phyloP scores from a whole-genome alignment of 257 asterid species.

The Solanum gandarillasii region DNA sequence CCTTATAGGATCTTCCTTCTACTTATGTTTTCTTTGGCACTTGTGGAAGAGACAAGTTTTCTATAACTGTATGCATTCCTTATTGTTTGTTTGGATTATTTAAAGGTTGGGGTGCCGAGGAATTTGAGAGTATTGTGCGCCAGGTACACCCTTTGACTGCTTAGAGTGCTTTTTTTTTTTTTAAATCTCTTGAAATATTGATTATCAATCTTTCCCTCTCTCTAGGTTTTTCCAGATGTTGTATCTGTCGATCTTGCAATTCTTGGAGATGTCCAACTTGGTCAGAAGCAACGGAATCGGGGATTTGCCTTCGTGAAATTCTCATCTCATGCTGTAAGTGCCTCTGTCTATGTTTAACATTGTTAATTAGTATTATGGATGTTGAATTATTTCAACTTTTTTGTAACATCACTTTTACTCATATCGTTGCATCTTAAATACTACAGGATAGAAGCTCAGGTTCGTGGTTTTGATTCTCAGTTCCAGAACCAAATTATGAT shows the following conservation, averaged over 20 bases:
- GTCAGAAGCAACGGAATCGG: constrained; percentile 63
- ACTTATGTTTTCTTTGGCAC: background rate
- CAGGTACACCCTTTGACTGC: constrained; percentile 42
- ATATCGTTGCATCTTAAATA: constrained; percentile 56
- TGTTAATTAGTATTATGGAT: constrained; percentile 1
- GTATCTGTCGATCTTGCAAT: constrained; percentile 60
- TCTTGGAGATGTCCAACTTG: constrained; percentile 36
- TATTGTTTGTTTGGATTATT: constrained; percentile 8
- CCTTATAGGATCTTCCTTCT: background rate
- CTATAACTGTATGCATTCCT: constrained; percentile 5
- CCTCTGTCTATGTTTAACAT: constrained; percentile 4
- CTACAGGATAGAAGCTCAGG: constrained; percentile 85
- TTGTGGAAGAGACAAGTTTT: background rate
- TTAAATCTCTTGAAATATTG: background rate
- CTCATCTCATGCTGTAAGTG: constrained; percentile 75
- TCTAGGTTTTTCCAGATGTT: constrained; percentile 70
- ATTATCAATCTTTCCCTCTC: background rate
- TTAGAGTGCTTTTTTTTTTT: background rate
- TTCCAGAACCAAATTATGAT: constrained; percentile 54
- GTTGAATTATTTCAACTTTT: background rate
- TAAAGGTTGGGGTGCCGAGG: constrained; percentile 74
- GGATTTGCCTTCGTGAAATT: constrained; percentile 90
- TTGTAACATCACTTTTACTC: constrained; percentile 33
- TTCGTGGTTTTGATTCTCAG: constrained; percentile 80
- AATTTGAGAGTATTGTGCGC: constrained; percentile 53